Conservation (phyloP, 768 basidiomycete species). For the Lactarius vividus region DNA sequence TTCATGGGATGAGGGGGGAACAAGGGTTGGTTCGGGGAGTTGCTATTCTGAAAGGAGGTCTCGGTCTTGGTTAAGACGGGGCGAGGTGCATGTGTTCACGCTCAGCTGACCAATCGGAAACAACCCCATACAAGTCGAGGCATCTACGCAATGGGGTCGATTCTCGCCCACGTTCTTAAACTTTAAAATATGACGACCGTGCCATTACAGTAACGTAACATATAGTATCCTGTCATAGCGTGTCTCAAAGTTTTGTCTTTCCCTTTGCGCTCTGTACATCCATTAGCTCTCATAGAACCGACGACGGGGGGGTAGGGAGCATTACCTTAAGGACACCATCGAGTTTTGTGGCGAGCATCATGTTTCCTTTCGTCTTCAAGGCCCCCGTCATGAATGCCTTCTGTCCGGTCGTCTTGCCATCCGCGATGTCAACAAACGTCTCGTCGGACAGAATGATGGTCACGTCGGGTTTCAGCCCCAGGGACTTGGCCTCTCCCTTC, state of each 20-base stretch:
- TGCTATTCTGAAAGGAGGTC: conserved; percentile 6
- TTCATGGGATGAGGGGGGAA: conserved; percentile 58
- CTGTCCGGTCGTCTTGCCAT: conserved; percentile 85
- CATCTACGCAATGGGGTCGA: too few relatives aligned
- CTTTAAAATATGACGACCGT: background rate
- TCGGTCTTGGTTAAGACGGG: background rate
- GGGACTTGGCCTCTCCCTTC: conserved; percentile 51
- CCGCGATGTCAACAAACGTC: conserved; percentile 65
- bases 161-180: background rate
- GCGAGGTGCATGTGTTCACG: background rate
- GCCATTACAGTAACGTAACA: background rate
- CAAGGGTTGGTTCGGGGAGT: background rate
- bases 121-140: too few relatives aligned
- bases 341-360: conserved; percentile 94
- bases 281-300: background rate
- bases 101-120: background rate
- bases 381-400: conserved; percentile 96
- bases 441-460: conserved; percentile 77
- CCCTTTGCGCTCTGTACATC: conserved; percentile 19
- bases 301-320: background rate
- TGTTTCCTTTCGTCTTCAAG: conserved; percentile 87
- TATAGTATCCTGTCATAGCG: background rate
- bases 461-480: conserved; percentile 77
- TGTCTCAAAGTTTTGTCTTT: conserved; percentile 20
- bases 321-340: conserved; percentile 74